Base-by-base conservation (phyloP, 495 filamentous ascomycete species). In the Talaromyces proteolyticus region DNA sequence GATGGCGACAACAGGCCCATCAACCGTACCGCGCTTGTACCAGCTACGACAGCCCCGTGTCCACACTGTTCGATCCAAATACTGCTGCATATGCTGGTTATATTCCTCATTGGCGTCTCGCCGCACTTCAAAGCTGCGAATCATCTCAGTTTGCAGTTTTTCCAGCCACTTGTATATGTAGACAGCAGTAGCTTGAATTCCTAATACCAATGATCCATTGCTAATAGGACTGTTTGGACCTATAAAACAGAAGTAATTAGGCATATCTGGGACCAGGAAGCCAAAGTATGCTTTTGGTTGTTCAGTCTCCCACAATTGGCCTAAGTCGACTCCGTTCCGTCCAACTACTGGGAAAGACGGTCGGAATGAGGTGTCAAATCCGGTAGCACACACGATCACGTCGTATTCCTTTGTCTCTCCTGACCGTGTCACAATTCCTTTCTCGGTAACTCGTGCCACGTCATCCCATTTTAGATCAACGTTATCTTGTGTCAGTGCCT, bases 221-320 rank as follows among this genome's bases (percentile, higher is more conserved):
- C 68, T 74, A 12, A 77, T 57, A 0, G 68, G 66, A 6, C 70
- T 62, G 46, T 78, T 77, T 7, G 69, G 70, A 2, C 74, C 72
- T 14, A 77, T 53, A 37, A 70, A 65, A 29, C 78, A 72, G 60
- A 84, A 85, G 57, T 82, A 81, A 51, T 87, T 87, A 2, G 84
- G 84, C 56, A 87, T 87, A 0, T 70, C 74, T 47, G 82, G 74
- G 1, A 80, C 69, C 3, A 80, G 76, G 16, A 79, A 66, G 16
- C 76, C 79, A 29, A 82, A 69, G 52, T 88, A 86, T 3, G 29
- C 49, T 42, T 73, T 75, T 52, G 77, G 76, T 0, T 79, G 65
- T 1, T 70, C 70, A n/a, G 69, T 55, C 8, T 73, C 61, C 73
- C 78, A 85, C 3, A 65, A 60, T n/a, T 77, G 63, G 2, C 70